Conservation (phyloP, 768 basidiomycete species). For the Fomitopsis serialis region DNA sequence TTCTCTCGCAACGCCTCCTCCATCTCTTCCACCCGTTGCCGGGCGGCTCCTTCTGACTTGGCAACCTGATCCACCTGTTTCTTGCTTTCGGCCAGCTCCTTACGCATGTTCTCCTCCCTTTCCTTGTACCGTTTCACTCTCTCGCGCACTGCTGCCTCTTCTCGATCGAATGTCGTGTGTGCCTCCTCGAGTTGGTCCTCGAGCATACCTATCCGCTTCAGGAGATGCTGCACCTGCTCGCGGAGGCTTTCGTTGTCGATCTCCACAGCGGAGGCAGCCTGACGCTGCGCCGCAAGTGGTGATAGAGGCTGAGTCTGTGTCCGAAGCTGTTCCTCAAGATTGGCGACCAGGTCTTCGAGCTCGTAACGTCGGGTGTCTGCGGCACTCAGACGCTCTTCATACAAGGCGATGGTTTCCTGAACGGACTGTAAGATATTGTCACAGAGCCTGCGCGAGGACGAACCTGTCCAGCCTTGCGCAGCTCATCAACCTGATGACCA, state of each 20-base stretch:
- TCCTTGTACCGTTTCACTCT: slow-evolving; percentile 65
- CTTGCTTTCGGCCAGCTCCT: slow-evolving; percentile 63
- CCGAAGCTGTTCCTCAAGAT: slow-evolving; percentile 49
- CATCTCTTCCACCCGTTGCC: slow-evolving; percentile 72
- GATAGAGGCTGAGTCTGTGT: slow-evolving; percentile 27
- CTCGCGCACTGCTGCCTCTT: slow-evolving; percentile 59
- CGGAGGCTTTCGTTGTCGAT: slow-evolving; percentile 93
- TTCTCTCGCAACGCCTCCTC: slow-evolving; percentile 90
- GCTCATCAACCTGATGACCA: slow-evolving; percentile 70
- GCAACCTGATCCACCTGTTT: slow-evolving; percentile 59
- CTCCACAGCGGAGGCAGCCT: slow-evolving; percentile 66
- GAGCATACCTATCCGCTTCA: slow-evolving; percentile 64
- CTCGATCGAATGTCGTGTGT: slow-evolving; percentile 62
- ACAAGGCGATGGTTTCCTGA: slow-evolving; percentile 91
- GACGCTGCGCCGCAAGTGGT: slow-evolving; percentile 29
- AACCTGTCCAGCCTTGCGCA: slow-evolving; percentile 86
- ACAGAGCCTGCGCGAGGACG: slow-evolving; percentile 9
- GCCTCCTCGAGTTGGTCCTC: slow-evolving; percentile 87
- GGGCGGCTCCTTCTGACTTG: slow-evolving; percentile 57
- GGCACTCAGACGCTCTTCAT: slow-evolving; percentile 80
- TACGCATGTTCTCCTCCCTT: slow-evolving; percentile 64
- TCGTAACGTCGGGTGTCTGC: slow-evolving; percentile 74
- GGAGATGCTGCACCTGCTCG: slow-evolving; percentile 86
- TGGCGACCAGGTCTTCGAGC: slow-evolving; percentile 57
- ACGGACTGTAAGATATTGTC: slow-evolving; percentile 3